phyloP scores from a whole-genome alignment of 441 rosid genomes.

The Aleurites moluccanus region DNA sequence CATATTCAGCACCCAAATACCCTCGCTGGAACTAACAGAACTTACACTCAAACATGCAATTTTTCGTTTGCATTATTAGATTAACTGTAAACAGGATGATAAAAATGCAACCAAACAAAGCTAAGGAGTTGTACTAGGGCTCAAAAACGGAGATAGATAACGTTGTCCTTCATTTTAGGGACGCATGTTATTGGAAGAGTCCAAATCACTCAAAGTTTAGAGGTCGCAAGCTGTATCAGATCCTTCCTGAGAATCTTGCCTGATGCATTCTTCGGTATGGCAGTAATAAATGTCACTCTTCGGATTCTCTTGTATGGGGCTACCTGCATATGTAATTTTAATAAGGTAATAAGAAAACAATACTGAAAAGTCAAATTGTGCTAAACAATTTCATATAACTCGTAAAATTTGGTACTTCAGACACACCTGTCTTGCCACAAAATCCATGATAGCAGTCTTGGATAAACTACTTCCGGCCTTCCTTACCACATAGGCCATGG shows the following conservation, averaged over 20 bases:
- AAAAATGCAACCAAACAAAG: neutral
- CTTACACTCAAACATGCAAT: neutral
- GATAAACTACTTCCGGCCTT: constrained; percentile 49
- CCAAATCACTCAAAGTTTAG: constrained; percentile 55
- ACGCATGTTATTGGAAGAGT: neutral
- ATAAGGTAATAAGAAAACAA: neutral
- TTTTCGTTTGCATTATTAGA: neutral
- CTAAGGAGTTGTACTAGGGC: neutral
- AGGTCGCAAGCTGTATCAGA: constrained; percentile 67
- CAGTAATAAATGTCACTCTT: constrained; percentile 59
- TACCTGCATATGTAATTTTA: constrained; percentile 41
- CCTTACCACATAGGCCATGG: constrained; percentile 79
- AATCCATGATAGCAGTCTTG: constrained; percentile 50
- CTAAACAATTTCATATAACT: neutral
- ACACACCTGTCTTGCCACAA: constrained; percentile 59
- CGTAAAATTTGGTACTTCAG: neutral
- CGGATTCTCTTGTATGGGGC: constrained; percentile 84
- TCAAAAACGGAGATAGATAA: neutral
- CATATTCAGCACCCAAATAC: neutral
- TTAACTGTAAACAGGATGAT: neutral
- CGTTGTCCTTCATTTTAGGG: neutral
- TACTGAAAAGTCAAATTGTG: neutral
- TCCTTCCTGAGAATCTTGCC: constrained; percentile 95
- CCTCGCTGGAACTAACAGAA: neutral
- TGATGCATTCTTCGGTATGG: constrained; percentile 85